Base-by-base conservation (phyloP, 1,139 yeast species). In the Geotrichum fermentans region DNA sequence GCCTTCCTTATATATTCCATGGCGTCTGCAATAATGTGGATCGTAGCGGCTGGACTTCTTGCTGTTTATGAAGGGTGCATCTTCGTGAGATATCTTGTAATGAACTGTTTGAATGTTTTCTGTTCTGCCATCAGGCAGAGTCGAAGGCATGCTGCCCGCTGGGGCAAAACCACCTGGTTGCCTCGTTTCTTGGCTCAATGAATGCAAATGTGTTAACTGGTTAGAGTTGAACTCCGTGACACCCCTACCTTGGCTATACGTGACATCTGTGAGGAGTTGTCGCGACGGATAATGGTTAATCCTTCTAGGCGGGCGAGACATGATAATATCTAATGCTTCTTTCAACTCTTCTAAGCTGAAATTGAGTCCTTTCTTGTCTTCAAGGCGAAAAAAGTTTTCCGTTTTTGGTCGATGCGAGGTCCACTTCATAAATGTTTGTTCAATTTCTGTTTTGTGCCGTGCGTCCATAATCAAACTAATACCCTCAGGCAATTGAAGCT, bases 271-370 rank as follows among this genome's bases (percentile, higher is more conserved):
- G 28, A 58, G 48, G 2, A 58, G 49, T 51, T 59, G 62, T 24
- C 58, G 52, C 2, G 61, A 59, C 26, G 58, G 54, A 46, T 54
- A 56, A 20, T 53, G 47, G 49, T 59, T 59, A 43, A 58, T 58
- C 22, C 62, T 49, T 36, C 62, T 39, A 2, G 62, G 62, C 1
- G 62, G 62, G 16, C 62, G 48, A 1, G 59, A 56, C 43, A 56
- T 51, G 16, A 59, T 45, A 24, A 58, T 56, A 42, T 54, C 56
- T 3, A 59, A 40, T 29, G 53, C 58, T 35, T 58, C 60, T 22
- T 53, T 51, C n/a, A 59, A 51, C 42, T 59, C 61, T 20, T 54
- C 59, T 36, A 57, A 40, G 35, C 57, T 53, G 45, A 58, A 57
- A 32, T 52, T 50, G 14, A 45, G 43, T 11, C 60, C 60, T 37